phyloP scores from a whole-genome alignment of 31 red algal genomes.

The Endocladia muricata region DNA sequence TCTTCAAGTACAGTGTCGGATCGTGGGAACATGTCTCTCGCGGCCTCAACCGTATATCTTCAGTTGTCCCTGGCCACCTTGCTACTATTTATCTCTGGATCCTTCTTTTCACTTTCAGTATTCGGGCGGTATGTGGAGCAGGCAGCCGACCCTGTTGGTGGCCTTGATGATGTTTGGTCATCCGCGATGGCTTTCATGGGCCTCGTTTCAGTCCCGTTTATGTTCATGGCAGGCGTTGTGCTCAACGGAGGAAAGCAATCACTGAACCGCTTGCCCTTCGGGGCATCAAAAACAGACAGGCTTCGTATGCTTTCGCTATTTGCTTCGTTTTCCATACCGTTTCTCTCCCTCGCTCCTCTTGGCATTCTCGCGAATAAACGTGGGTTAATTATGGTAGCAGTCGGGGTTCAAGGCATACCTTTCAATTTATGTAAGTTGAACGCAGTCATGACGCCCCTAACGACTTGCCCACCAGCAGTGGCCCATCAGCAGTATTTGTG shows the following conservation, averaged over 20 bases:
- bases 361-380: not conserved
- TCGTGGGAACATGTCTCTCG: too few relatives aligned
- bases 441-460: not conserved
- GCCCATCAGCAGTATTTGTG: not conserved
- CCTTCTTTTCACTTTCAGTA: not conserved
- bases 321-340: not conserved
- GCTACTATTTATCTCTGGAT: constrained; percentile 1
- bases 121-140: not conserved
- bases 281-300: not conserved
- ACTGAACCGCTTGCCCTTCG: not conserved
- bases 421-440: constrained; percentile 9
- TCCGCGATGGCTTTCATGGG: not conserved
- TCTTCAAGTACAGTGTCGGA: too few relatives aligned
- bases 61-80: too few relatives aligned
- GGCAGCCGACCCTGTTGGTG: not conserved
- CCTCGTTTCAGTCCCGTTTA: not conserved
- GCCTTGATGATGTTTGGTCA: constrained; percentile 7
- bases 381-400: not conserved
- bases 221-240: not conserved
- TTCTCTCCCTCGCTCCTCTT: not conserved
- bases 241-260: not conserved
- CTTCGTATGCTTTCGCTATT: not conserved
- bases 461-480: not conserved
- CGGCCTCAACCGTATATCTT: too few relatives aligned
- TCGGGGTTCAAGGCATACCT: not conserved